These are phyloP conservation scores for Isoetes taiwanensis DNA, from an alignment of 75 land plant genomes.

Conservation along the genomic window DNA sequence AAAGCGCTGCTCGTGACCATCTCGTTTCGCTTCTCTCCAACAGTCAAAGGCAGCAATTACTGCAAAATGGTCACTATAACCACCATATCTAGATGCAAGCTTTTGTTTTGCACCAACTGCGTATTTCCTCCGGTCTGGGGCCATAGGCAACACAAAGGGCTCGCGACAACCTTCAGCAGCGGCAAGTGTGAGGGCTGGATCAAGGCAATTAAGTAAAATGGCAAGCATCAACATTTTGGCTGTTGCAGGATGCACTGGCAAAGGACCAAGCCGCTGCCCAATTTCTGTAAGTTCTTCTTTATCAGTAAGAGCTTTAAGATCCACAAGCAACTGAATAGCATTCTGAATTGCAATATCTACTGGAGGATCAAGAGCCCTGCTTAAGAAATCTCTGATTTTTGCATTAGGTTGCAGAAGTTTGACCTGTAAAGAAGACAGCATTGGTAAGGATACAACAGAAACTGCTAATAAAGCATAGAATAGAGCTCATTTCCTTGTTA, in stretches of 20 bases:
- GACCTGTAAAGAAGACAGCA: slow-evolving; percentile 47
- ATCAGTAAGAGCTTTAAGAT: slow-evolving; percentile 64
- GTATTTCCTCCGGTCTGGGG: slow-evolving; percentile 47
- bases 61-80: slow-evolving; percentile 71
- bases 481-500: too few species aligned
- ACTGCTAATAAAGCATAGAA: too few species aligned
- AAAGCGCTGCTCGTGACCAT: slow-evolving; percentile 40
- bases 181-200: slow-evolving; percentile 82
- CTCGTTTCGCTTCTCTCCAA: slow-evolving; percentile 58
- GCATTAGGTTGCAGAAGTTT: slow-evolving; percentile 57
- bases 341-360: slow-evolving; percentile 47
- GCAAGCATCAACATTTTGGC: slow-evolving; percentile 85
- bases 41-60: slow-evolving; percentile 73
- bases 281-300: slow-evolving; percentile 66
- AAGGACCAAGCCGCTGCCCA: slow-evolving; percentile 63
- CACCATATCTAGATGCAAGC: slow-evolving; percentile 56
- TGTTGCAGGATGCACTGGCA: slow-evolving; percentile 80
- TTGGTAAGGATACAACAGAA: too few species aligned
- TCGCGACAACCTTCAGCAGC: slow-evolving; percentile 69
- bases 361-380: slow-evolving; percentile 76
- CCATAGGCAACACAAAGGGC: slow-evolving; percentile 66
- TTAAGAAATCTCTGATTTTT: slow-evolving; percentile 43
- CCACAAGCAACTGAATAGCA: slow-evolving; percentile 56
- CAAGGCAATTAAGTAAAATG: slow-evolving; percentile 76
- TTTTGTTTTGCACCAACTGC: slow-evolving; percentile 49